Base-by-base conservation (phyloP, 495 filamentous ascomycete species). In the Echria macrotheca region DNA sequence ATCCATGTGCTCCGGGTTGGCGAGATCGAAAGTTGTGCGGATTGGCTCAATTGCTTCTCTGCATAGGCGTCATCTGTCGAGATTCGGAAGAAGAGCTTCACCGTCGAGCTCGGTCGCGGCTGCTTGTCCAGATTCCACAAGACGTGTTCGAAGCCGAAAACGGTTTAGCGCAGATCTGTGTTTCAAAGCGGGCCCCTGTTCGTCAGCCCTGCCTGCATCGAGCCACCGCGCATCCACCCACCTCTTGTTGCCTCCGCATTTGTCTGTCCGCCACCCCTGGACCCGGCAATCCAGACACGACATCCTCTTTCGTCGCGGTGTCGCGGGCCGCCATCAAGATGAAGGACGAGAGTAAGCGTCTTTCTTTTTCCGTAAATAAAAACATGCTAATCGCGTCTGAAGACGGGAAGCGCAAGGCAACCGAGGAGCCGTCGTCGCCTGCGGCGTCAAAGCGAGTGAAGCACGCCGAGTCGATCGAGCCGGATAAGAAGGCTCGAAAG, bases 351-450 rank as follows among this genome's bases (percentile, higher is more conserved):
- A 69, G 75, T 75, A 62, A 57, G 67, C 56, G 0, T 25, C 0
- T 14, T 22, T 23, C 28, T 4, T 29, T 14, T 6, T 10, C 33
- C 33, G 12, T 8, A 29, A 35, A 41, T 12, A 47, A 37, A 28
- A 11, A 44, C 15, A 33, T 43, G 26, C 44, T 36, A 47, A 24
- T 35, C 44, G n/a, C 18, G 21, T 10, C 26, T 11, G 39, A 61
- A 85, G 83, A 73, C 59, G 71, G 66, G 39, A 91, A 94, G 72
- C 84, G 88, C 57, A 91, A 91, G 68, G 87, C 87, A 10, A 78
- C 74, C 21, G 82, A 88, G 50, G 82, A 88, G 58, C 80, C 78
- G 21, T 70, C 74, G 58, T 80, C 81, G 48, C 77, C 79, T 42
- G 66, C 74, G 63, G 72, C 79, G 61, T 76, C 70, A 63, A 91